phyloP scores from a whole-genome alignment of 2,329 filamentous ascomycete species.

The Penicillium decumbens region DNA sequence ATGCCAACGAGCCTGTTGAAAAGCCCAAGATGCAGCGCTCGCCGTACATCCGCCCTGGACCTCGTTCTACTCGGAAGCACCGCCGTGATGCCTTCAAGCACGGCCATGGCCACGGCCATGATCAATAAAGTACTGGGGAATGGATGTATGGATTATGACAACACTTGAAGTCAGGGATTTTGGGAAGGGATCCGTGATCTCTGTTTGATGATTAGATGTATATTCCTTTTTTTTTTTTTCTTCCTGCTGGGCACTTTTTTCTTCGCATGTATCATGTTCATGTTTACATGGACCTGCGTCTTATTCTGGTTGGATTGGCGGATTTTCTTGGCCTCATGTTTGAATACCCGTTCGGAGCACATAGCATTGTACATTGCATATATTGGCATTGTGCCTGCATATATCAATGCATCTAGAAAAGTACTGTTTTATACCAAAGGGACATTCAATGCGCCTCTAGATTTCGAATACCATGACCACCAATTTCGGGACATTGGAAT shows the following conservation, averaged over 20 bases:
- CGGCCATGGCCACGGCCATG: conserved; percentile 1
- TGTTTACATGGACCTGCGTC: background rate
- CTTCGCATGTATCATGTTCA: background rate
- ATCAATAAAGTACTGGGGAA: background rate
- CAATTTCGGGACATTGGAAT: no score
- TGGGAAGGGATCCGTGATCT: conserved; percentile 7
- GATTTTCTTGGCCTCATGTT: background rate
- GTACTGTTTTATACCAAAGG: background rate
- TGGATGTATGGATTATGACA: background rate
- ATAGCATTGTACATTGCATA: background rate
- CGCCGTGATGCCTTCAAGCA: conserved; percentile 13
- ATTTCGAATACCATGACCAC: no score
- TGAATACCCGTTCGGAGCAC: conserved; percentile 4
- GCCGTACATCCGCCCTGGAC: conserved; percentile 3
- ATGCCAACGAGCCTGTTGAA: background rate
- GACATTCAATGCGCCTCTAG: no score
- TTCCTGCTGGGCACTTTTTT: background rate
- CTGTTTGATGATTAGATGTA: background rate
- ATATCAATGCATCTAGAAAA: background rate
- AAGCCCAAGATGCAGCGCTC: background rate
- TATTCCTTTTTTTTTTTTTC: background rate
- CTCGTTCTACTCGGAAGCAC: conserved; percentile 10
- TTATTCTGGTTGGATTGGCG: background rate
- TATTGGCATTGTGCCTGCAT: background rate
- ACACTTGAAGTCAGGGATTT: background rate